Base-by-base conservation (phyloP, 1,284 basidiomycete genomes). In the Phenoliferia sp. region DNA sequence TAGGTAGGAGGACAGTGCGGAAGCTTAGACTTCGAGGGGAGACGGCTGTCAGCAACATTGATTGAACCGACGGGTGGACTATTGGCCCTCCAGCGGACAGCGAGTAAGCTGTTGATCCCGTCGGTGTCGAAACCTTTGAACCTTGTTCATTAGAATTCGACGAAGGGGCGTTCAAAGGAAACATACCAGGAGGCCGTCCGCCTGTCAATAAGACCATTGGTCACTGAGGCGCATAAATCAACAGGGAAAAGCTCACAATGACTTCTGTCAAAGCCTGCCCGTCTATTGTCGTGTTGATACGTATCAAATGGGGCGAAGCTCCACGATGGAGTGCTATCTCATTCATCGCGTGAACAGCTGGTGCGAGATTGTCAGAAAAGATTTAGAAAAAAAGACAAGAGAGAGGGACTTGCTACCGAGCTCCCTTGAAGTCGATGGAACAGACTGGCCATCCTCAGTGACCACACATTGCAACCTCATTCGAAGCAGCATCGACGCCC, bases 341-440 rank as follows among this genome's bases (percentile, higher is more conserved):
- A 77, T 98, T 98, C 92, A 98, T 95, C 39, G 96, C 92, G 79
- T 97, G 94, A 86, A 91, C 92, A 70, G 90, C 93, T 87, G 75
- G 68, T 9, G 39, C 6, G 22, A 16, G 17, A n/a, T 2, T 6
- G 31, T 61, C 22, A 61, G 59, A 2, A 29, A 3, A 15, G 36
- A 32, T 3, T 28, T n/a, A 26, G 26, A 4, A 2, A 16, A 3
- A 33, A 34, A 28, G 35, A 3, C 17, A 36, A 59, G 3, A 9
- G 22, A 4, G 59, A 33, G 26, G 28, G 26, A 54, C 61, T 62
- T 26, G 28, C 48, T 52, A 52, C 28, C 31, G 16, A 29, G 59
- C 29, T 61, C 32, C 16, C 62, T 65, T 61, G 59, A 57, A 22
- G 48, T 52, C 6, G 74, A 66, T 50, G 75, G 82, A 63, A 89